Conservation (phyloP, 441 rosid genomes). For the Mallotus repandus region DNA sequence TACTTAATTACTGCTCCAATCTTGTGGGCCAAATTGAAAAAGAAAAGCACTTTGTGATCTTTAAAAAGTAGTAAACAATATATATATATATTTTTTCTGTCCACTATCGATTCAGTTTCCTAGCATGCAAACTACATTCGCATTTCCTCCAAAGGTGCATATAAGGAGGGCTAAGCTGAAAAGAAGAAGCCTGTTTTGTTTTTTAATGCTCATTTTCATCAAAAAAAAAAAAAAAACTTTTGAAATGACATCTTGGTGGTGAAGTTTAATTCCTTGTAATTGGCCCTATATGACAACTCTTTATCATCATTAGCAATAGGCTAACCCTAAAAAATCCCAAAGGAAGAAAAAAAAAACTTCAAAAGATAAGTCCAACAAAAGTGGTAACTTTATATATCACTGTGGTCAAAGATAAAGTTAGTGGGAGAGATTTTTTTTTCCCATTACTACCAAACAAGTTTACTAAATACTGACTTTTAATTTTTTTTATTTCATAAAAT, state of each 20-base stretch:
- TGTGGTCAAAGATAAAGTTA: constrained; percentile 23
- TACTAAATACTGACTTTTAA: too few species aligned
- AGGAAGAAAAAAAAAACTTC: background rate
- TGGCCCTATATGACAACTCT: constrained; percentile 1
- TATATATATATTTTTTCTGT: background rate
- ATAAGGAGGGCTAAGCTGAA: constrained; percentile 1
- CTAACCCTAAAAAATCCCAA: background rate
- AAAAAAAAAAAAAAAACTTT: background rate
- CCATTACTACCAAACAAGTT: too few species aligned
- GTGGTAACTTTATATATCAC: constrained; percentile 10
- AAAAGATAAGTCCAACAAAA: constrained; percentile 1
- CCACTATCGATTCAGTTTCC: background rate
- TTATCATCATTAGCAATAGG: background rate
- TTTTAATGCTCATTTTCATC: constrained; percentile 9
- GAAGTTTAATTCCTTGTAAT: constrained; percentile 14
- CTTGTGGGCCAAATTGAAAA: background rate
- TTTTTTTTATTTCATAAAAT: too few species aligned
- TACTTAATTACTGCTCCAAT: constrained; percentile 1
- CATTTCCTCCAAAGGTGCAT: constrained; percentile 10
- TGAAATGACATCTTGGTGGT: constrained; percentile 18
- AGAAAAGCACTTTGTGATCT: constrained; percentile 13
- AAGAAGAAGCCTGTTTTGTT: constrained; percentile 20
- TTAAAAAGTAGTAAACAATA: background rate
- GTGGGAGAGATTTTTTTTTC: background rate
- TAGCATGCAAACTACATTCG: background rate